Base-by-base conservation (phyloP, 1,139 yeast species). In the Geotrichum europaeum region DNA sequence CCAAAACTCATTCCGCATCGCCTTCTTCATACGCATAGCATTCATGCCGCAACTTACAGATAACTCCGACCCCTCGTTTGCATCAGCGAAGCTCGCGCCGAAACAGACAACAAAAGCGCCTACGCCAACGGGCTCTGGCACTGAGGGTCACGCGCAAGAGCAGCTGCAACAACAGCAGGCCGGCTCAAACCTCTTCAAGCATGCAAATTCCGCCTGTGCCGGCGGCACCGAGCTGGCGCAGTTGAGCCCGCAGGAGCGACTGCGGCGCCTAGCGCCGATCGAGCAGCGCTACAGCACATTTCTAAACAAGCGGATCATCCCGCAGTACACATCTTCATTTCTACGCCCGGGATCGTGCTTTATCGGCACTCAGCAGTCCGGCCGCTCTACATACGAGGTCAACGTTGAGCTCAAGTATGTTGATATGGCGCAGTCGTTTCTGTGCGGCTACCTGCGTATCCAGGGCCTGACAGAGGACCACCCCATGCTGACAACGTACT, bases 401-500 rank as follows among this genome's bases (percentile, higher is more conserved):
- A 76, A 80, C 55, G 91, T 89, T n/a, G 88, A 84, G 66, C 76
- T 89, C 65, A 84, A 86, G 71, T 81, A 82, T 43, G 88, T 88
- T 25, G 92, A 89, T 72, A 75, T 88, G 67, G 75, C 74, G 34
- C 79, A 80, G 63, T 83, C 88, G 1, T 79, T 81, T 54, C 73
- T 91, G 24, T 83, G 91, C 43, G 98, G 97, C 5, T 87, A 86
- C 67, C 77, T 92, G 57, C 86, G 86, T 63, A 92, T 92, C 61
- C 81, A 85, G 62, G 96, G 96, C 2, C 78, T 92, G 57, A 89
- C 97, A 0, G 85, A 83, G 61, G 80, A 84, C 55, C 84, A 87
- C 66, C 92, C 96, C 1, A 85, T 86, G 65, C 85, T 92, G 64
- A 84, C 89, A 15, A 92, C 97, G 0, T 91, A 86, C 70, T 92